Evolutionary conservation across 2,329 filamentous ascomycete species (phyloP).

Genomic region (Myotisia sp.): DNA sequence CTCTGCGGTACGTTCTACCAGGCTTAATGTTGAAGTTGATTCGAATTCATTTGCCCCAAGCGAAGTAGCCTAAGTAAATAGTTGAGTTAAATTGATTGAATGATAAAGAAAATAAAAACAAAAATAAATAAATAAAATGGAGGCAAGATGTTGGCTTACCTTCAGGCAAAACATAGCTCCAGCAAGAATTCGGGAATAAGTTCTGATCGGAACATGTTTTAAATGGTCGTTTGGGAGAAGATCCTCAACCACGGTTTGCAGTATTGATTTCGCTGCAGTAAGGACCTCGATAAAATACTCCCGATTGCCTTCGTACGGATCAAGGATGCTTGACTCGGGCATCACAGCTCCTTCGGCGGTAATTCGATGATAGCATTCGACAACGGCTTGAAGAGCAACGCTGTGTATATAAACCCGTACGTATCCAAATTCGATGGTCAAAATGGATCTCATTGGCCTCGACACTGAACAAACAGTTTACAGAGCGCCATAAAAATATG

Average conservation of each 20-base stretch:
- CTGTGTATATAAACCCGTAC: conserved; percentile 31
- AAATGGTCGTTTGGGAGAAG: conserved; percentile 38
- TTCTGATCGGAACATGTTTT: conserved; percentile 42
- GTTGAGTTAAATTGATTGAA: conserved; percentile 1
- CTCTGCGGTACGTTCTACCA: conserved; percentile 38
- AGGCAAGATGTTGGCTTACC: conserved; percentile 21
- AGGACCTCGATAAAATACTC: conserved; percentile 42
- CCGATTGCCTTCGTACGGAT: conserved; percentile 29
- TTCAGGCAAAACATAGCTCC: conserved; percentile 45
- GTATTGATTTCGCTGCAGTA: conserved; percentile 38
- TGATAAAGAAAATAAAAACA: neutral
- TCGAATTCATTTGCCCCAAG: conserved; percentile 43
- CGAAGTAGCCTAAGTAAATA: conserved; percentile 32
- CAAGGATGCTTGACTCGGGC: conserved; percentile 12
- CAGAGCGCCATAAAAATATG: no score
- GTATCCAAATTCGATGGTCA: conserved; percentile 41
- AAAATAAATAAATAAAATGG: neutral
- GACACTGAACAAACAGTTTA: no score
- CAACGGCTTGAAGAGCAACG: conserved; percentile 43
- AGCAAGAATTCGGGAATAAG: conserved; percentile 43
- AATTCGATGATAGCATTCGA: conserved; percentile 24
- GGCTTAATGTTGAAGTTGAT: conserved; percentile 35
- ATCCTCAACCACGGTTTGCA: conserved; percentile 39
- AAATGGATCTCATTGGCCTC: conserved; percentile 31
- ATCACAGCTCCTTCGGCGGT: conserved; percentile 8